Evolutionary conservation across 768 basidiomycete genomes (phyloP).

Genomic region (Exidia glandulosa): DNA sequence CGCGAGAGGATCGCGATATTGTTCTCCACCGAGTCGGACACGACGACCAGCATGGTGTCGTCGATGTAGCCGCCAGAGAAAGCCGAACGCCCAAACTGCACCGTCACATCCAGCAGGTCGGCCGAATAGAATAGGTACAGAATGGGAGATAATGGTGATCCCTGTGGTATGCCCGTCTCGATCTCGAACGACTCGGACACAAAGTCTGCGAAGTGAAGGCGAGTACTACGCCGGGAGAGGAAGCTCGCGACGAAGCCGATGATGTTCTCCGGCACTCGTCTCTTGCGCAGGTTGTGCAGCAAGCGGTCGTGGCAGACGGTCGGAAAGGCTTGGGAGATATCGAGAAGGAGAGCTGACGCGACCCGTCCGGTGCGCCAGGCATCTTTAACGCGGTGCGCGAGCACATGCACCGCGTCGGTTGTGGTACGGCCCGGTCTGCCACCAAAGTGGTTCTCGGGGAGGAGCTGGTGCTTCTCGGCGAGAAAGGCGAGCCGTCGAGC

Average conservation of each 20-base stretch:
- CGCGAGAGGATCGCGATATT: no score
- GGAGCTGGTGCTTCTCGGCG: constrained; percentile 19
- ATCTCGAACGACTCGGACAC: constrained; percentile 4
- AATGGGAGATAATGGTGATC: constrained; percentile 14
- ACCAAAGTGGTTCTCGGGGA: constrained; percentile 28
- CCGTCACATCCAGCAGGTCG: constrained; percentile 9
- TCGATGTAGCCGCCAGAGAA: no score
- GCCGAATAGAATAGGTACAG: constrained; percentile 14
- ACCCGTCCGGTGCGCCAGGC: constrained; percentile 23
- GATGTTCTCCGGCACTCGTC: constrained; percentile 1
- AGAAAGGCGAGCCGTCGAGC: constrained; percentile 14
- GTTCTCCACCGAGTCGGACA: no score
- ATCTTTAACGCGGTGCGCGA: constrained; percentile 3
- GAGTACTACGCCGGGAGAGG: not conserved
- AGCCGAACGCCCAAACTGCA: no score
- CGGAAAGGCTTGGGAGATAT: constrained; percentile 31
- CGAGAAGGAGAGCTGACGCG: constrained; percentile 26
- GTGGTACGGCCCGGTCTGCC: constrained; percentile 28
- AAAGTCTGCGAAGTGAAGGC: not conserved
- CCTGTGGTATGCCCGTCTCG: constrained; percentile 12
- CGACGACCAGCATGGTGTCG: no score
- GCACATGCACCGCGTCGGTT: constrained; percentile 21
- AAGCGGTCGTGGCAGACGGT: not conserved
- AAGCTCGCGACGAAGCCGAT: not conserved
- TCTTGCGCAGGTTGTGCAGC: constrained; percentile 9